phyloP scores from a whole-genome alignment of 1,284 basidiomycete genomes.

The Cryptococcus floricola region DNA sequence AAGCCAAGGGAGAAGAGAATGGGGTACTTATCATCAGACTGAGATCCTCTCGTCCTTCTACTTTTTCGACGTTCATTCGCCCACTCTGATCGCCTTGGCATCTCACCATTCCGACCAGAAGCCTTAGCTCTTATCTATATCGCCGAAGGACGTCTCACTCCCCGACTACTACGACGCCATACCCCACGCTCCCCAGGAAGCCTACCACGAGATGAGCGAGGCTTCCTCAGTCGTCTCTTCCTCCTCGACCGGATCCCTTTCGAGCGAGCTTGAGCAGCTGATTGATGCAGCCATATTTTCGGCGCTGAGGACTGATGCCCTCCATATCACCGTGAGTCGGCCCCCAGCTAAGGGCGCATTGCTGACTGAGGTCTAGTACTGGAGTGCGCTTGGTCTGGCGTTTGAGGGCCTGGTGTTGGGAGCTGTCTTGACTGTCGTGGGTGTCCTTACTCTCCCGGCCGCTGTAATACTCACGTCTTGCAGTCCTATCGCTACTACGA shows the following conservation, averaged over 20 bases:
- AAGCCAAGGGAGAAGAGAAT: no score
- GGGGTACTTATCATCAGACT: no score
- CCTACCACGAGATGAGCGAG: no score
- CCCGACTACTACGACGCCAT: no score
- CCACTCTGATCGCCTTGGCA: no score
- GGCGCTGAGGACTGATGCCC: constrained; percentile 6
- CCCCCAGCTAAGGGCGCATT: neutral
- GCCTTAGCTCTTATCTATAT: no score
- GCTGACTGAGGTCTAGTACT: constrained; percentile 1
- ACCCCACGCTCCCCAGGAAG: no score
- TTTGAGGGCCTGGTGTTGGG: constrained; percentile 11
- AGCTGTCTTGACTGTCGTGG: constrained; percentile 9
- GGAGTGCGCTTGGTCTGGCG: constrained; percentile 7
- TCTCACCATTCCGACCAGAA: no score
- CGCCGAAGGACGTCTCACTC: no score
- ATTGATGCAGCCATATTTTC: constrained; percentile 9
- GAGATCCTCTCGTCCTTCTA: no score
- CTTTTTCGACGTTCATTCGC: no score
- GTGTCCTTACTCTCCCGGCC: neutral
- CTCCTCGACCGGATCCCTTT: neutral
- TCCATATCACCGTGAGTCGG: constrained; percentile 1
- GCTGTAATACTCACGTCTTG: neutral
- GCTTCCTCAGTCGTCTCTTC: no score
- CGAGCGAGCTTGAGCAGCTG: neutral
- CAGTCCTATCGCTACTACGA: constrained; percentile 11